Percentiles rank a stretch among this genome's conserved stretches.
phyloP scores from a whole-genome alignment of 805 yeast species.

The Kodamaea nitidulidarum region DNA sequence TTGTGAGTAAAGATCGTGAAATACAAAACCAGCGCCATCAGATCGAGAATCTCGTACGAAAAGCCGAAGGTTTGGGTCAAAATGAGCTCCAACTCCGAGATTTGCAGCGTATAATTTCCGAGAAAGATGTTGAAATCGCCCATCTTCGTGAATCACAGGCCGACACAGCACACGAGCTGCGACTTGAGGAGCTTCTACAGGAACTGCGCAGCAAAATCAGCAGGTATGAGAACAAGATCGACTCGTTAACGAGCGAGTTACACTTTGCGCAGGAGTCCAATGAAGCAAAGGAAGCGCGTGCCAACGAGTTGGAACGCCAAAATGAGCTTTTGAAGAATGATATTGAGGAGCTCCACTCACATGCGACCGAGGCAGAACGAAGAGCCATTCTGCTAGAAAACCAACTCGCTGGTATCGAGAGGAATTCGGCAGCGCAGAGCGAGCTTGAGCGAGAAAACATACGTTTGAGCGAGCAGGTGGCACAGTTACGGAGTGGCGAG shows the following conservation, averaged over 20 bases:
- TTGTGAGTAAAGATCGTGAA: too few relatives aligned
- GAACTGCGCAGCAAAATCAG: conserved; percentile 1
- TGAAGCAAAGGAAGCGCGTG: neutral
- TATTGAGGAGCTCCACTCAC: neutral
- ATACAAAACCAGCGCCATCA: too few relatives aligned
- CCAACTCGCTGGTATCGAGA: too few relatives aligned
- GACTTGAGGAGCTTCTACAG: conserved; percentile 5
- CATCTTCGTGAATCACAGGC: neutral
- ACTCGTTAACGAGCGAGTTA: conserved; percentile 3
- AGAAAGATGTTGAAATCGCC: neutral
- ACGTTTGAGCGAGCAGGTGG: too few relatives aligned
- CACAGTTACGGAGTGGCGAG: too few relatives aligned
- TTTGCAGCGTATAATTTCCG: neutral
- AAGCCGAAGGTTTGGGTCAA: too few relatives aligned
- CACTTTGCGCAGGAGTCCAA: conserved; percentile 6
- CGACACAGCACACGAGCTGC: neutral
- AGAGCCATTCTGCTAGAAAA: too few relatives aligned
- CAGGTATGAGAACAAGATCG: conserved; percentile 6
- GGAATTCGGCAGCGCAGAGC: neutral
- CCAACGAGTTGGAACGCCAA: neutral
- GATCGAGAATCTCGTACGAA: too few relatives aligned
- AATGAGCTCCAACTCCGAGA: too few relatives aligned
- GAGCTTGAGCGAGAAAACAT: too few relatives aligned
- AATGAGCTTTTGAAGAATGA: neutral
- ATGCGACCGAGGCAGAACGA: too few relatives aligned